Conservation (phyloP, 2,329 filamentous ascomycete species). For the Plectosphaerella cucumerina region DNA sequence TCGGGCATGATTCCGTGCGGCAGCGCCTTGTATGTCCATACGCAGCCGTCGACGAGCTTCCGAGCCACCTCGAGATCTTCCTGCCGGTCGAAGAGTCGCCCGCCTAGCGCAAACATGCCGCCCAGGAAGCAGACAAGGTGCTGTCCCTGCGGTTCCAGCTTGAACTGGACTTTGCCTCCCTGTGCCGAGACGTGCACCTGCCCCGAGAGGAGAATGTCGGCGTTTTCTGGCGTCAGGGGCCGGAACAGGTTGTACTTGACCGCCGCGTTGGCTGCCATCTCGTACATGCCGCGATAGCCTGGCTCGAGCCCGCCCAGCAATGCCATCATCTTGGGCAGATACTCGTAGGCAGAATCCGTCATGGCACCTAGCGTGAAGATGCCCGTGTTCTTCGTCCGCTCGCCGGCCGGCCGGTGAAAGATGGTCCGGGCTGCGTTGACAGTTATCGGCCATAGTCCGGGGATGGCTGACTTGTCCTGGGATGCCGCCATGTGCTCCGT, state of each 20-base stretch:
- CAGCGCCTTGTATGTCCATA: conserved; percentile 53
- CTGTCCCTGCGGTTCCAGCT: conserved; percentile 39
- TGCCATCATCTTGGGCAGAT: conserved; percentile 58
- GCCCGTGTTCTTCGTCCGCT: not conserved
- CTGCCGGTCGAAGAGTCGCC: conserved; percentile 51
- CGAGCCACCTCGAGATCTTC: conserved; percentile 42
- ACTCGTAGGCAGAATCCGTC: conserved; percentile 56
- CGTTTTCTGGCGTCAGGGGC: conserved; percentile 57
- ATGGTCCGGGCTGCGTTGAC: conserved; percentile 54
- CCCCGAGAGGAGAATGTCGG: conserved; percentile 61
- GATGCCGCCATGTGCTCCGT: conserved; percentile 64
- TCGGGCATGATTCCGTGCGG: conserved; percentile 58
- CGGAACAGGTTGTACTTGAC: conserved; percentile 64
- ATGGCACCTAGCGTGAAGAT: conserved; percentile 50
- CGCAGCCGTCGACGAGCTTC: conserved; percentile 50
- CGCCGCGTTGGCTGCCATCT: conserved; percentile 53
- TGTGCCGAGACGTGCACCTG: conserved; percentile 18
- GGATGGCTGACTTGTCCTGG: conserved; percentile 66
- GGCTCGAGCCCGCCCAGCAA: conserved; percentile 60
- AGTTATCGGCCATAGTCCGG: conserved; percentile 70
- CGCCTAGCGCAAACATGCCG: conserved; percentile 65
- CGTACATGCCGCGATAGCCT: conserved; percentile 62
- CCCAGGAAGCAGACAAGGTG: conserved; percentile 69
- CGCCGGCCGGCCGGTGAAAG: conserved; percentile 25
- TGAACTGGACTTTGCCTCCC: conserved; percentile 20